Evolutionary conservation across 1,284 basidiomycete genomes (phyloP).

Genomic region (Sanguinoderma infundibulare): DNA sequence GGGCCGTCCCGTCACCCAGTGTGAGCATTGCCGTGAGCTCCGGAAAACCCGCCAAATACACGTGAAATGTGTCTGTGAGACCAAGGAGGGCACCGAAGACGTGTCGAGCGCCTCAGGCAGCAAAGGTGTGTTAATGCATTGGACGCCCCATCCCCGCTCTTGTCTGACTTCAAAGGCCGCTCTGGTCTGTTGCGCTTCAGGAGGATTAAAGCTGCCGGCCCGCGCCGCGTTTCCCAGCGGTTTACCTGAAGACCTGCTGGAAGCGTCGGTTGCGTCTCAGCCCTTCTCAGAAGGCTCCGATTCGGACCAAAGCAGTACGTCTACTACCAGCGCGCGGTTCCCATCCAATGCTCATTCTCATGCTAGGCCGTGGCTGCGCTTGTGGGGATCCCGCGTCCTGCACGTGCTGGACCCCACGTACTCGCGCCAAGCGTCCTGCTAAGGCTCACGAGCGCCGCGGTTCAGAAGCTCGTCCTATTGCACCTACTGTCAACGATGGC

Average conservation of each 20-base stretch:
- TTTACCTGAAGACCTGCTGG: slow-evolving; percentile 61
- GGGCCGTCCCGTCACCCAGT: slow-evolving; percentile 79
- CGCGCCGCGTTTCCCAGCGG: slow-evolving; percentile 75
- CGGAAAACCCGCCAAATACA: slow-evolving; percentile 78
- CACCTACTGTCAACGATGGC: neutral
- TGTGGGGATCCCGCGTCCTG: slow-evolving; percentile 47
- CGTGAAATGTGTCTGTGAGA: slow-evolving; percentile 63
- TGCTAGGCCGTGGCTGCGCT: slow-evolving; percentile 38
- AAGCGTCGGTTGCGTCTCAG: slow-evolving; percentile 58
- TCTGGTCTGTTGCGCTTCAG: slow-evolving; percentile 40
- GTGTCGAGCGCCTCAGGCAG: slow-evolving; percentile 27
- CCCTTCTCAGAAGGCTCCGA: slow-evolving; percentile 50
- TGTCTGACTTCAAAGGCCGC: slow-evolving; percentile 51
- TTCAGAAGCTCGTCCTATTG: slow-evolving; percentile 8
- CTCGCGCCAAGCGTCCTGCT: slow-evolving; percentile 18
- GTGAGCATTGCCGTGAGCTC: slow-evolving; percentile 75
- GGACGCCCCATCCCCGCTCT: slow-evolving; percentile 4
- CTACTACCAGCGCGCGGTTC: too few species aligned
- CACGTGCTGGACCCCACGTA: slow-evolving; percentile 56
- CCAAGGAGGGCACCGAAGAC: slow-evolving; percentile 13
- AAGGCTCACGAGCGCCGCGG: slow-evolving; percentile 15
- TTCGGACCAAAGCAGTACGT: slow-evolving; percentile 53
- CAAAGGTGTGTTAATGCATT: slow-evolving; percentile 54
- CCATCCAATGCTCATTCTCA: slow-evolving; percentile 13
- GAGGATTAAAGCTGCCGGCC: slow-evolving; percentile 58